These are phyloP conservation scores for Caryopteris hybrid DNA, from an alignment of 305 asterid genomes.

Conservation along the genomic window DNA sequence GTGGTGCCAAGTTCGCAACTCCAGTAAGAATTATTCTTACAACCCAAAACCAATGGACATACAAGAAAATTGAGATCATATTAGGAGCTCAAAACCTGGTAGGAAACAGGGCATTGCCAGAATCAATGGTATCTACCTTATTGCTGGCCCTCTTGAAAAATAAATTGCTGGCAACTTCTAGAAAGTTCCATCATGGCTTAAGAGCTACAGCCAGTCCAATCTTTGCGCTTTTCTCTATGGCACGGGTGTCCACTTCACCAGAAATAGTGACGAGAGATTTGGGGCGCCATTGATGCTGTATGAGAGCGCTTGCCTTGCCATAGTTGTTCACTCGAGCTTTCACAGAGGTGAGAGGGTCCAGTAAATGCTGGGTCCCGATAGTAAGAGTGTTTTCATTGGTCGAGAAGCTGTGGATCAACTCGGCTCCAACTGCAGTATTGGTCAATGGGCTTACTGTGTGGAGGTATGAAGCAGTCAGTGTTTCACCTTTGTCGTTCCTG, in stretches of 20 bases:
- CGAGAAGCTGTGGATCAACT: slow-evolving; percentile 75
- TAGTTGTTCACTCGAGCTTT: slow-evolving; percentile 87
- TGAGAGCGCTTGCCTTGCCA: slow-evolving; percentile 83
- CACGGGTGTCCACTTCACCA: slow-evolving; percentile 92
- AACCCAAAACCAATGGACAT: slow-evolving; percentile 22
- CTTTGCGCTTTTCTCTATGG: slow-evolving; percentile 87
- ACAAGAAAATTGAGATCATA: slow-evolving; percentile 12
- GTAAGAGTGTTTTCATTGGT: slow-evolving; percentile 77
- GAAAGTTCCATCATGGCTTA: slow-evolving; percentile 53
- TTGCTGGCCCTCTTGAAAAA: slow-evolving; percentile 26
- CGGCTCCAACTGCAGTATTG: slow-evolving; percentile 93
- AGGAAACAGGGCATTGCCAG: slow-evolving; percentile 8
- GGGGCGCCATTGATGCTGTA: slow-evolving; percentile 94
- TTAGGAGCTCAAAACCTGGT: slow-evolving; percentile 13
- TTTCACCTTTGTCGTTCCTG: slow-evolving; percentile 82
- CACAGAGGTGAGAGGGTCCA: slow-evolving; percentile 74
- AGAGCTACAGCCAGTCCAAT: slow-evolving; percentile 86
- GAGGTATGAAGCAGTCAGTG: slow-evolving; percentile 69
- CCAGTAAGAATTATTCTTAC: slow-evolving; percentile 24
- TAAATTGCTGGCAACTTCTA: neutral
- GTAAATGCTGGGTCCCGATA: slow-evolving; percentile 74
- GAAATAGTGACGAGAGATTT: slow-evolving; percentile 83
- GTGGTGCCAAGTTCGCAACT: neutral
- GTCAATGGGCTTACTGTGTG: slow-evolving; percentile 76
- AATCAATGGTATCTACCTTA: slow-evolving; percentile 24